A percentile compares a stretch with the other conserved stretches of the same genome.
These are phyloP conservation scores for Psidium guajava DNA, from an alignment of 345 rosid genomes.

Conservation along the genomic window DNA sequence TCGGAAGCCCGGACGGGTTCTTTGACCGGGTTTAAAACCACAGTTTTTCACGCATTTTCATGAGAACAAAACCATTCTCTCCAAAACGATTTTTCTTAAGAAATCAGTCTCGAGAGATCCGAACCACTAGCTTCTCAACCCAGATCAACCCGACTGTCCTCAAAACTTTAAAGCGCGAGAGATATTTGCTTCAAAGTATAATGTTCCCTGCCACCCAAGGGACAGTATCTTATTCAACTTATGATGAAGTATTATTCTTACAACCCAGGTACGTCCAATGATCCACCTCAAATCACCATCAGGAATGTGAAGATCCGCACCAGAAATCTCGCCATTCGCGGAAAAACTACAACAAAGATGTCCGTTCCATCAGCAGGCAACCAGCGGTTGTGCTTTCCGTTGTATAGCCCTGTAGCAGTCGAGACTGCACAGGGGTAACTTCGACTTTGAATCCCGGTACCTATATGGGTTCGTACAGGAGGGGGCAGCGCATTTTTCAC, in stretches of 20 bases:
- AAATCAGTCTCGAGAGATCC: not conserved
- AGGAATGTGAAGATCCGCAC: not conserved
- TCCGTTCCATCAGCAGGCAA: not conserved
- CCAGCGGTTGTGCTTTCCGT: constrained; percentile 7
- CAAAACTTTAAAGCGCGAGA: not conserved
- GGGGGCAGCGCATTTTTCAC: constrained; percentile 85
- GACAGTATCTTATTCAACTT: not conserved
- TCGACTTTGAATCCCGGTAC: constrained; percentile 78
- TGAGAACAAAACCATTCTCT: no score
- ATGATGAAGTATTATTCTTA: not conserved
- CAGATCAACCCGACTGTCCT: not conserved
- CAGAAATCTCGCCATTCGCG: not conserved
- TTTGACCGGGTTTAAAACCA: not conserved
- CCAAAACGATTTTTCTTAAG: no score
- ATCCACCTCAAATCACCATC: not conserved
- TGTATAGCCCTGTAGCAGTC: constrained; percentile 78
- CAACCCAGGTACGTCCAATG: not conserved
- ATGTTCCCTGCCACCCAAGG: not conserved
- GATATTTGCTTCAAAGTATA: not conserved
- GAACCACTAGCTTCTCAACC: not conserved
- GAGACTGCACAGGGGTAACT: constrained; percentile 88
- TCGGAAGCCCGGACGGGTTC: not conserved
- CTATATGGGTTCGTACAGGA: constrained; percentile 63
- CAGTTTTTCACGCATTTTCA: no score
- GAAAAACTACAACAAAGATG: not conserved